Evolutionary conservation across 768 basidiomycete species (phyloP), one percentile per base, ranked within the genome.

Genomic region (Russula sp.): DNA sequence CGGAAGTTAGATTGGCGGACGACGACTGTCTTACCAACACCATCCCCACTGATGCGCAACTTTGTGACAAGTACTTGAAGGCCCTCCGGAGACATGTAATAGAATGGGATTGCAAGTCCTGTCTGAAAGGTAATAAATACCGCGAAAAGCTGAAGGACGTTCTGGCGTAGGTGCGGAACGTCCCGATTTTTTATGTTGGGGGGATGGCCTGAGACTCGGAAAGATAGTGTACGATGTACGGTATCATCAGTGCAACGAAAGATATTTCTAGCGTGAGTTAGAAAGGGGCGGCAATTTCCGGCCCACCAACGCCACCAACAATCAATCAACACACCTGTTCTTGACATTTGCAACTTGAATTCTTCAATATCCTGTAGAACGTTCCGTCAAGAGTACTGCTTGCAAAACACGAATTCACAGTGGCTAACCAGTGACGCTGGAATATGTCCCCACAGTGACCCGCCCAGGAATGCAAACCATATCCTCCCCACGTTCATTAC

Each of bases 101-200:
- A 2, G 9, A 42, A 20, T 20, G 2, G 0, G 55, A 51, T 46
- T 63, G 62, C 22, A 3, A 55, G 22, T 32, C 32, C 30, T 57
- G 62, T 26, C 32, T 32, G 49, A 51, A 51, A n/a, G 62, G 56
- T 42, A 56, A 63, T 10, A 22, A 11, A 24, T 63, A 42, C 38
- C 32, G 38, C 20, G 6, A 0, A 5, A 20, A 57, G 28, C 6
- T 63, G 22, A 24, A 13, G 48, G 48, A 49, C 5, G 8, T 49
- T 6, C 6, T 3, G 24, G 24, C 13, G 48, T 4, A 10, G 10
- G n/a, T n/a, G 28, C 28, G 20, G 20, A 53, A 53, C 2, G 20
- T 50, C 6, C 24, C 48, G 5, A 6, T 11, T 26, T 4, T 26
- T 3, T 2, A 6, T 9, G 8, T 22, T 44, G n/a, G 20, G 42